Percentiles rank a stretch among this genome's conserved stretches.
phyloP scores from a whole-genome alignment of 78 protist genomes.

The Pigoraptor vietnamica region DNA sequence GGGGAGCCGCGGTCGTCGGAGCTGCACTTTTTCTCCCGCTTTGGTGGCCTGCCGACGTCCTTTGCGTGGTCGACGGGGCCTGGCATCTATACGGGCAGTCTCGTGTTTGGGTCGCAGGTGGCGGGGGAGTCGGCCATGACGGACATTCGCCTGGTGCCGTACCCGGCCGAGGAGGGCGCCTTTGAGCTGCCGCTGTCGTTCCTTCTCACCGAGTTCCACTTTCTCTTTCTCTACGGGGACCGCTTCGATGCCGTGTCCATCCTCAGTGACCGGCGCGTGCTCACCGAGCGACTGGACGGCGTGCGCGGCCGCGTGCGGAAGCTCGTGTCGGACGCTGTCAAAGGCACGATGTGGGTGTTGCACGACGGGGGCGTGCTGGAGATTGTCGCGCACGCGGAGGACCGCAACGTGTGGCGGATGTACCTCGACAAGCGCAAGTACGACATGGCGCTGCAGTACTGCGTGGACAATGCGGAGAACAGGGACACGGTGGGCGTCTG shows the following conservation, averaged over 20 bases:
- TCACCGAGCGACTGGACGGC: not conserved
- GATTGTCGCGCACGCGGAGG: slow-evolving; percentile 50
- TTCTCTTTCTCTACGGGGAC: slow-evolving; percentile 48
- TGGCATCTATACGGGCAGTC: slow-evolving; percentile 48
- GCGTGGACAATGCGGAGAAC: slow-evolving; percentile 12
- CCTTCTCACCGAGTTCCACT: slow-evolving; percentile 59
- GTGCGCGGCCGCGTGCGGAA: not conserved
- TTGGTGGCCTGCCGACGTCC: slow-evolving; percentile 23
- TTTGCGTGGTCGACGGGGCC: slow-evolving; percentile 70
- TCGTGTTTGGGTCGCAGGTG: slow-evolving; percentile 52
- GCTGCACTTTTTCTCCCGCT: slow-evolving; percentile 42
- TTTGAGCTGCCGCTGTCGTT: slow-evolving; percentile 2
- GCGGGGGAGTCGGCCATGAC: slow-evolving; percentile 47
- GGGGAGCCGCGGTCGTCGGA: slow-evolving; percentile 30
- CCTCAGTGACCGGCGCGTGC: slow-evolving; percentile 45
- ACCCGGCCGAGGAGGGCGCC: not conserved
- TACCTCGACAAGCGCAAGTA: slow-evolving; percentile 49
- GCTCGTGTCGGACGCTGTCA: not conserved
- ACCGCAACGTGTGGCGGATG: slow-evolving; percentile 54
- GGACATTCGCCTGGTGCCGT: slow-evolving; percentile 29
- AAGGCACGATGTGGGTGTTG: slow-evolving; percentile 41
- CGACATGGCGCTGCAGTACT: slow-evolving; percentile 52
- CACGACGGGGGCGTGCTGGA: slow-evolving; percentile 32
- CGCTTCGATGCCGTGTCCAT: slow-evolving; percentile 45
- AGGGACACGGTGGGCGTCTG: not conserved